Evolutionary conservation across 176 grass and related monocot species (phyloP), one percentile per base, ranked within the genome.

Genomic region (Musa acuminata): DNA sequence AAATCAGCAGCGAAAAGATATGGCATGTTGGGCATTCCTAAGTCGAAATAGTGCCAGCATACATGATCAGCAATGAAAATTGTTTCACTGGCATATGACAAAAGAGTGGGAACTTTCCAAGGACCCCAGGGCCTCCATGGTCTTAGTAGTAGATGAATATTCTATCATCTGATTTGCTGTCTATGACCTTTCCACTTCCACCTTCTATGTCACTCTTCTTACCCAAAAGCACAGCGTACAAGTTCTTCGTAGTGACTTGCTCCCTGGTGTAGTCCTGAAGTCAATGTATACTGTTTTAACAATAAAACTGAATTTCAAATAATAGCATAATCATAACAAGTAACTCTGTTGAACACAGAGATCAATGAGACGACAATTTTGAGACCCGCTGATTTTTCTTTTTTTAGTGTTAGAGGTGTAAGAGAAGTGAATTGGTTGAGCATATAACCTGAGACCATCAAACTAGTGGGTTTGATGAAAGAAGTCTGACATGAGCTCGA

Each of bases 121-220:
- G 94, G 83, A 93, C 94, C 68, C 94, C 94, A 75, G 94, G 84
- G 60, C 94, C 94, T 52, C 94, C 94, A 71, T 93, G 94, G 77
- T 93, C 94, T 1, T 90, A 83, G 80, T 93, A 98, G 72, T 98
- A 98, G 82, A 98, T 83, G 78, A 98, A 98, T 73, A 98, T 98
- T 48, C 90, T 90, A 72, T 98, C 94, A 64, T 87, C 71, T 52
- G 79, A 69, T 84, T 93, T 87, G 63, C 94, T 98, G 68, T 98
- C 72, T 77, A 98, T 83, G 51, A 98, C 94, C 84, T 98, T 98
- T 76, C 83, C 77, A 84, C 90, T 98, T 72, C 94, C 94, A 73
- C 90, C 94, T 89, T 89, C 79, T 66, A 91, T 79, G 23, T 88
- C 82, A 65, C 71, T 87, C 82, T 85, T 89, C 57, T 93, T 82